A percentile compares a stretch with the other conserved stretches of the same genome.
phyloP scores from a whole-genome alignment of 2,329 filamentous ascomycete genomes.

The Aspergillus pseudoterreus region DNA sequence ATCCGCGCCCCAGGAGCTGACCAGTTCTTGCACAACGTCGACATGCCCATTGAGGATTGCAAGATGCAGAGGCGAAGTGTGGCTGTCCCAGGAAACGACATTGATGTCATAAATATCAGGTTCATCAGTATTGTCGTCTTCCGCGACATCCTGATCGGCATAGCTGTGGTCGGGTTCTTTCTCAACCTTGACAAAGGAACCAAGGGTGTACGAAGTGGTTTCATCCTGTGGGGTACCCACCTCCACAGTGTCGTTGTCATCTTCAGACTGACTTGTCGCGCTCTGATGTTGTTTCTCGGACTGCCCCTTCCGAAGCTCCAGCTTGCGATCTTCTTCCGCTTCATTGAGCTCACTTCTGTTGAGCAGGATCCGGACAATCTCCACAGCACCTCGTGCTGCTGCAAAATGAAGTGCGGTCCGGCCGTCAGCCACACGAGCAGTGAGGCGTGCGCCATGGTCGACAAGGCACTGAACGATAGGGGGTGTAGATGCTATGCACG shows the following conservation, averaged over 20 bases:
- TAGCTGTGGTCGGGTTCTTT: constrained; percentile 18
- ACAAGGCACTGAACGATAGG: constrained; percentile 70
- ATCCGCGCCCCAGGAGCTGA: constrained; percentile 72
- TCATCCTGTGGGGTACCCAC: constrained; percentile 37
- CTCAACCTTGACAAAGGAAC: constrained; percentile 67
- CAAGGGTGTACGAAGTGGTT: constrained; percentile 54
- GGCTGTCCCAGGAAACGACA: constrained; percentile 73
- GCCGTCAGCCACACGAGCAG: constrained; percentile 73
- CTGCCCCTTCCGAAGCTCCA: constrained; percentile 42
- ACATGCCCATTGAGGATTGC: constrained; percentile 72
- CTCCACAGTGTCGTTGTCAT: constrained; percentile 26
- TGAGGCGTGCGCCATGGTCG: constrained; percentile 67
- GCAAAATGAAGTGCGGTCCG: constrained; percentile 80
- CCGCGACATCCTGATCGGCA: constrained; percentile 43
- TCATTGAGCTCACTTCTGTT: constrained; percentile 67
- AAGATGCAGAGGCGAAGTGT: constrained; percentile 70
- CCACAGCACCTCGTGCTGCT: constrained; percentile 62
- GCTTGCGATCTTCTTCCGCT: constrained; percentile 49
- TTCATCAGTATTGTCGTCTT: constrained; percentile 58
- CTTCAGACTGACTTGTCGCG: constrained; percentile 22
- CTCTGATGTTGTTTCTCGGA: constrained; percentile 15
- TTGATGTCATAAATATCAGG: constrained; percentile 80
- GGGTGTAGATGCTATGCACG: constrained; percentile 63
- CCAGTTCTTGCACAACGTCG: constrained; percentile 65
- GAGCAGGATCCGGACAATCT: constrained; percentile 70